Conservation (phyloP, 768 basidiomycete species). For the Boletus coccyginus region DNA sequence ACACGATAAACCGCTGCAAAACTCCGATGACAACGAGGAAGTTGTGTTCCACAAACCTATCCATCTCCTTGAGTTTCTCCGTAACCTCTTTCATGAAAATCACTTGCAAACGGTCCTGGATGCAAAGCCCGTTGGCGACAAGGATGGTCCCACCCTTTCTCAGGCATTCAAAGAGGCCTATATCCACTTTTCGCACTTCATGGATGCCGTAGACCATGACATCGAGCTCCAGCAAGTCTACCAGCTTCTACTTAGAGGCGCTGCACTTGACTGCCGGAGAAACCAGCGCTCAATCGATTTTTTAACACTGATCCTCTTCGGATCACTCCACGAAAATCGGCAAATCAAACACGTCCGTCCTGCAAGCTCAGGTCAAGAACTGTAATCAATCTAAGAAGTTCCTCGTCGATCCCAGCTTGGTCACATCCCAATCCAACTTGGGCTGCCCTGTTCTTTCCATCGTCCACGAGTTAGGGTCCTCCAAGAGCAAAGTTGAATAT, state of each 20-base stretch:
- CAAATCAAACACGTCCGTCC: neutral
- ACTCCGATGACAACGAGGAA: fast-evolving
- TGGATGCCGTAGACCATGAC: neutral
- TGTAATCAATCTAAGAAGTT: neutral
- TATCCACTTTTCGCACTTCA: neutral
- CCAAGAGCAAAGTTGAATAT: neutral
- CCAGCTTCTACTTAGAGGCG: neutral
- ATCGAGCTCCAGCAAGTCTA: neutral
- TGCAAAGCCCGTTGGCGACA: neutral
- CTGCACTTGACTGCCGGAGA: neutral
- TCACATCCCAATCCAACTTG: too few relatives aligned
- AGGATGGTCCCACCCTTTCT: neutral
- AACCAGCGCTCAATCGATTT: neutral
- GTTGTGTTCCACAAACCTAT: neutral
- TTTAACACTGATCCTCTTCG: neutral
- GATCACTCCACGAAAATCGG: neutral
- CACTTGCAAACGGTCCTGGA: neutral
- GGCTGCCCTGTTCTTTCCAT: neutral
- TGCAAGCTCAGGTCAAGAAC: neutral
- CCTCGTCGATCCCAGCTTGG: neutral
- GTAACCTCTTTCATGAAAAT: neutral
- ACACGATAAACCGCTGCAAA: neutral
- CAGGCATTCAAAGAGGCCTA: neutral
- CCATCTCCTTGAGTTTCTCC: neutral
- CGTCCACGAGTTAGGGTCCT: neutral